Percentiles rank a stretch among this genome's conserved stretches.
Conservation (phyloP, 2,329 filamentous ascomycete genomes). For the Penicillium hordei region DNA sequence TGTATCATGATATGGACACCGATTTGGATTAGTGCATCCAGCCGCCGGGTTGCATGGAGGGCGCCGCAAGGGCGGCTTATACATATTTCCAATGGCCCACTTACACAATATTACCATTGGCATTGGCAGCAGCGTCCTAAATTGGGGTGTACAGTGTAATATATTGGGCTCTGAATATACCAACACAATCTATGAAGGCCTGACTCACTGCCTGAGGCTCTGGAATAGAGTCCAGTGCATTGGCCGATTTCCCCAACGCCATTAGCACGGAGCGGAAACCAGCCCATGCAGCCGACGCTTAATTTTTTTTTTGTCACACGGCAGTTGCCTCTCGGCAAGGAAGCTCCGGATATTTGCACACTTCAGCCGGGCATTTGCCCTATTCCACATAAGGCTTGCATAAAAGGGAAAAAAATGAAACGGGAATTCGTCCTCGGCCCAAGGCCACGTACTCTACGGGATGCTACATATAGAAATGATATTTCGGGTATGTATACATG, state of each 20-base stretch:
- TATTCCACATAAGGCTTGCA: not conserved
- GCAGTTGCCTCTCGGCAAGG: constrained; percentile 1
- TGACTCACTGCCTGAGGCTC: not conserved
- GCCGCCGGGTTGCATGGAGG: constrained; percentile 18
- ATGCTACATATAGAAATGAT: not conserved
- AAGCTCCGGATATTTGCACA: not conserved
- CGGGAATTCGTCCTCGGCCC: not conserved
- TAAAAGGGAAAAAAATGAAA: not conserved
- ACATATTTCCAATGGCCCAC: not conserved
- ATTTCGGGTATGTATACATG: constrained; percentile 4
- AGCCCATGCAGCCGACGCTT: constrained; percentile 19
- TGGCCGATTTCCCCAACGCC: constrained; percentile 13
- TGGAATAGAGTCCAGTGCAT: not conserved
- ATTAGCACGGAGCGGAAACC: constrained; percentile 11
- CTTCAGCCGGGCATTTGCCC: not conserved
- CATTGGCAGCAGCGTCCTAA: not conserved
- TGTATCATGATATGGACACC: constrained; percentile 8
- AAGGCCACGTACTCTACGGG: constrained; percentile 7
- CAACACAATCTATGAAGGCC: not conserved
- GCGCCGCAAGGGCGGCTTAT: constrained; percentile 5
- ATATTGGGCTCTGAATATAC: not conserved
- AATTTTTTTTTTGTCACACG: constrained; percentile 7
- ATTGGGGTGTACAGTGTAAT: not conserved
- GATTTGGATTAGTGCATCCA: constrained; percentile 16
- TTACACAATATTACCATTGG: constrained; percentile 5